Percentiles rank a stretch among this genome's conserved stretches.
Conservation (phyloP, 306 rosid species). For the Corylus avellana region DNA sequence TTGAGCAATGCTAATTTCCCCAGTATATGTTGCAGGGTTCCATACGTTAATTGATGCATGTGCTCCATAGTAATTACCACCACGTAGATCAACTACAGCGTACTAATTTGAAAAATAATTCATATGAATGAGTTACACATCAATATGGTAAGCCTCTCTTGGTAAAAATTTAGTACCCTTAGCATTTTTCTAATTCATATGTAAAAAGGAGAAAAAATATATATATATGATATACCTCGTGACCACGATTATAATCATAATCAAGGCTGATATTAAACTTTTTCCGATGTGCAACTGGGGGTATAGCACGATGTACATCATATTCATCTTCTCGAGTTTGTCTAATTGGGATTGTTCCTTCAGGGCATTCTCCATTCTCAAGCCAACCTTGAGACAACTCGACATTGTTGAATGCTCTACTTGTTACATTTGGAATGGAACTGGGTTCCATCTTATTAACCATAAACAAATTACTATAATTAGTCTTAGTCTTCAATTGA, state of each 20-base stretch:
- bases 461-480: neutral
- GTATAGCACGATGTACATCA: no score
- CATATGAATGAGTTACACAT: no score
- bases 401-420: neutral
- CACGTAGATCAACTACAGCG: neutral
- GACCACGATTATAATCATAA: no score
- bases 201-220: no score
- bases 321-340: neutral
- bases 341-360: slow-evolving; percentile 31
- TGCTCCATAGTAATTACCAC: slow-evolving; percentile 25
- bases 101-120: slow-evolving; percentile 7
- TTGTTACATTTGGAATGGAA: neutral
- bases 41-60: slow-evolving; percentile 10
- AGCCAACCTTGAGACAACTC: slow-evolving; percentile 18
- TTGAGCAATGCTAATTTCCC: slow-evolving; percentile 21
- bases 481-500: no score
- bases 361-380: slow-evolving; percentile 23
- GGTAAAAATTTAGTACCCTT: no score
- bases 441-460: slow-evolving; percentile 11
- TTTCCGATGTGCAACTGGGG: no score
- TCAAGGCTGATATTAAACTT: no score
- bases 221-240: no score
- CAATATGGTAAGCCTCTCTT: no score
- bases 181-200: no score
- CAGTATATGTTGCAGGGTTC: slow-evolving; percentile 12